These are phyloP conservation scores for Aspergillus bombycis DNA, from an alignment of 2,329 filamentous ascomycete species.

Conservation along the genomic window DNA sequence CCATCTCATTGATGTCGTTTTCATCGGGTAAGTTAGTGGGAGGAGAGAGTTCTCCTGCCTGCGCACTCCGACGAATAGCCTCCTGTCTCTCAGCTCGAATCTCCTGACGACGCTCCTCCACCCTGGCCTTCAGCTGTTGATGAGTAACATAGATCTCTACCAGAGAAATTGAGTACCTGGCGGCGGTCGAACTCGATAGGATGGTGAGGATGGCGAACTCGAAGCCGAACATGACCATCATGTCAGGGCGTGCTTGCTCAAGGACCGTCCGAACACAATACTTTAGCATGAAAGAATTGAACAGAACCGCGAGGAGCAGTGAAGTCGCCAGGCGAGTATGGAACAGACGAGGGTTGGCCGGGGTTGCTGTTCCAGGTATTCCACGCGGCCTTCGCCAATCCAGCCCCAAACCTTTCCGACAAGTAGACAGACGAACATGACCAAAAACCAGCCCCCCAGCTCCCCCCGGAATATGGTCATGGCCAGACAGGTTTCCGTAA, in stretches of 20 bases:
- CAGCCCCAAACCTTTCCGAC: slow-evolving; percentile 98
- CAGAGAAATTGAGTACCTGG: slow-evolving; percentile 77
- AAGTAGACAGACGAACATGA: slow-evolving; percentile 92
- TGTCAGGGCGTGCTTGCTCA: slow-evolving; percentile 85
- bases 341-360: slow-evolving; percentile 83
- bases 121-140: slow-evolving; percentile 70
- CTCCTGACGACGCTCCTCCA: slow-evolving; percentile 70
- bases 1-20: slow-evolving; percentile 85
- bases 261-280: slow-evolving; percentile 85
- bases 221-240: slow-evolving; percentile 99
- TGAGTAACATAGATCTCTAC: slow-evolving; percentile 75
- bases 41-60: slow-evolving; percentile 40
- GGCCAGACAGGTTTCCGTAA: slow-evolving; percentile 93
- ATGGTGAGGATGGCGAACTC: slow-evolving; percentile 89
- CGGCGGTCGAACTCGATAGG: slow-evolving; percentile 75
- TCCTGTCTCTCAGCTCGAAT: slow-evolving; percentile 59
- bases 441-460: slow-evolving; percentile 88
- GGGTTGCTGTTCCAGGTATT: slow-evolving; percentile 95
- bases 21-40: slow-evolving; percentile 60
- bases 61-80: slow-evolving; percentile 44
- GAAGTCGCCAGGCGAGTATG: slow-evolving; percentile 81
- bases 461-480: slow-evolving; percentile 99
- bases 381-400: slow-evolving; percentile 94
- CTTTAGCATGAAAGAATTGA: slow-evolving; percentile 76
- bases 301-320: slow-evolving; percentile 74